Base-by-base conservation (phyloP, 768 basidiomycete genomes). In the Collybia nuda region DNA sequence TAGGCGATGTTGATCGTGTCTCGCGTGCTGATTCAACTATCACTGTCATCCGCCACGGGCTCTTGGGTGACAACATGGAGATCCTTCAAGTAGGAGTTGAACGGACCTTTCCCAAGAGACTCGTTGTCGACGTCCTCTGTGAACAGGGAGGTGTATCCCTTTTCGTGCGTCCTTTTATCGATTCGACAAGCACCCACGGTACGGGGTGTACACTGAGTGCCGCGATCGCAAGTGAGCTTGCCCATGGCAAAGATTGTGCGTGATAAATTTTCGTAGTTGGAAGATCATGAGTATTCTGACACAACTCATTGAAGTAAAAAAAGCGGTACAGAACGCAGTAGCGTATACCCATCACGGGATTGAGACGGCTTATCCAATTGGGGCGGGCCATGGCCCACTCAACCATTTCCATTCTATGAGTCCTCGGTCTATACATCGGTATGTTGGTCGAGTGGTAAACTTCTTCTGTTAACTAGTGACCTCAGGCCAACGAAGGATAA, bases 201-300 rank as follows among this genome's bases (percentile, higher is more conserved):
- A 97, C 94, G 0, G 94, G 93, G 1, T 97, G 93, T 64, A 97
- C 94, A 0, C 73, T 97, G n/a, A 86, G 85, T 40, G 85, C 93
- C 0, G 90, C 92, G 0, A 77, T 96, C 15, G 85, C 86, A 2
- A 84, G 82, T 48, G 74, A 75, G 5, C 70, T 94, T 14, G 86
- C 81, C 2, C 72, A 70, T 40, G 84, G 81, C 44, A 54, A n/a
- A 52, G 74, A 77, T 44, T 62, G 78, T 76, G 32, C 26, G 53
- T 56, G 17, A 23, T 32, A 19, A n/a, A 7, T 37, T 40, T 37
- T 12, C 35, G 21, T 37, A 11, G n/a, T 14, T 48, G 0, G 8
- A 24, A 22, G 29, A 1, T 46, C 15, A 17, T 45, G 23, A 36
- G 52, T 23, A 3, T 14, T 22, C 8, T 26, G 22, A 12, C 40